These are phyloP conservation scores for Pleurotus tuber-regium DNA, from an alignment of 768 basidiomycete genomes.

Conservation along the genomic window DNA sequence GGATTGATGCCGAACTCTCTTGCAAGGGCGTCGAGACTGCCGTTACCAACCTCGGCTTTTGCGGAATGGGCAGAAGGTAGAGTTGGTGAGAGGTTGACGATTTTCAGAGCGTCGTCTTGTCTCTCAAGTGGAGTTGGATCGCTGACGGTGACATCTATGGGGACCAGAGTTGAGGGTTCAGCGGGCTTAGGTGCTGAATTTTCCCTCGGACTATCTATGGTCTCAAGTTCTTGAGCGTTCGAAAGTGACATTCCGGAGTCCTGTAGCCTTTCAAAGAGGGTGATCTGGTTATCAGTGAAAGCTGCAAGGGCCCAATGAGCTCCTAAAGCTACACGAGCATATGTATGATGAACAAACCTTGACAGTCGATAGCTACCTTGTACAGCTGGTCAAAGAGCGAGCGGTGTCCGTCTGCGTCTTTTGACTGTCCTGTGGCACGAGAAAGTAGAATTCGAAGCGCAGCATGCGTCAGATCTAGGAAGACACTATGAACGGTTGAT, in stretches of 20 bases:
- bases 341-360: constrained; percentile 36
- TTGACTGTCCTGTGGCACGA: constrained; percentile 38
- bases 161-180: no score
- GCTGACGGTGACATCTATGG: no score
- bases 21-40: constrained; percentile 54
- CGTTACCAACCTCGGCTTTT: no score
- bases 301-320: constrained; percentile 33
- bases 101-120: no score
- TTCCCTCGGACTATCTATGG: no score
- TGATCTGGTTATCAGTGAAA: constrained; percentile 61
- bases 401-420: constrained; percentile 32
- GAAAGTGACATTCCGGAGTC: constrained; percentile 23
- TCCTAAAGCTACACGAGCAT: neutral
- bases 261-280: constrained; percentile 43
- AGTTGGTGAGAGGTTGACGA: no score
- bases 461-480: constrained; percentile 24
- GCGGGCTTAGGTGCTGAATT: no score
- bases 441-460: constrained; percentile 59
- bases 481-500: neutral
- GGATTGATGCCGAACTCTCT: constrained; percentile 75
- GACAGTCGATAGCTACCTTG: constrained; percentile 51
- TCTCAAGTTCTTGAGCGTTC: constrained; percentile 15
- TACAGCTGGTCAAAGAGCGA: constrained; percentile 43
- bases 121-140: no score
- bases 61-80: no score